Evolutionary conservation across 352 stramenopile species (phyloP).

Genomic region (Paralagenidium karlingii): DNA sequence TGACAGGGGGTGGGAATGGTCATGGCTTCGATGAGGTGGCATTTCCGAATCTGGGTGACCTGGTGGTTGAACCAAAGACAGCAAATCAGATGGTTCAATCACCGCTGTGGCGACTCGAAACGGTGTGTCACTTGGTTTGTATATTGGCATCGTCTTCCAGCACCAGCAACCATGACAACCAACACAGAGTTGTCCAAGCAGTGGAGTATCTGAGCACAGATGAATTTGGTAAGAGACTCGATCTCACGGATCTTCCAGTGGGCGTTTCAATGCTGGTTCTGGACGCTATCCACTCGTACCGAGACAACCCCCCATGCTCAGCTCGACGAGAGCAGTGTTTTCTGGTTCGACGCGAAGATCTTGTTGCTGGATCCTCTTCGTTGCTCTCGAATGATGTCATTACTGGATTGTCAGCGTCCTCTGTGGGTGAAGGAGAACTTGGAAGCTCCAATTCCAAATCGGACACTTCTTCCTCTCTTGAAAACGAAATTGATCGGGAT

Average conservation of each 20-base stretch:
- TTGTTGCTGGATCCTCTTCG: constrained; percentile 13
- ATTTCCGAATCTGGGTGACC: constrained; percentile 28
- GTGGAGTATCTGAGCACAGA: constrained; percentile 40
- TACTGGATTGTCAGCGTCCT: neutral
- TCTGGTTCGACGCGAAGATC: constrained; percentile 49
- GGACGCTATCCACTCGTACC: constrained; percentile 38
- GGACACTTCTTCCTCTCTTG: constrained; percentile 5
- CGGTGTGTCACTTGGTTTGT: constrained; percentile 25
- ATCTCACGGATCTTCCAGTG: constrained; percentile 41
- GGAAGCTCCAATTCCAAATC: constrained; percentile 1
- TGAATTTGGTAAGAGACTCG: constrained; percentile 14
- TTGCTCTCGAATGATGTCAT: constrained; percentile 1
- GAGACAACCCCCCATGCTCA: constrained; percentile 38
- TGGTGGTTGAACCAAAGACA: too few relatives aligned
- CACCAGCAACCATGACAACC: neutral
- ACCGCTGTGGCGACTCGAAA: constrained; percentile 16
- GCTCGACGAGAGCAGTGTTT: constrained; percentile 36
- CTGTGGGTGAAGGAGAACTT: neutral
- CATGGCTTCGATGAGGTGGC: neutral
- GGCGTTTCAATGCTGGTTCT: constrained; percentile 42
- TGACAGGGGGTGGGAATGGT: too few relatives aligned
- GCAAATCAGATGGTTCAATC: constrained; percentile 1
- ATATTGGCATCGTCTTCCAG: constrained; percentile 9
- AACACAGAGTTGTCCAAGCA: constrained; percentile 22
- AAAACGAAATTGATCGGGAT: constrained; percentile 8